Evolutionary conservation across 106 monocot genomes (phyloP).

Genomic region (Platanthera guangdongensis): DNA sequence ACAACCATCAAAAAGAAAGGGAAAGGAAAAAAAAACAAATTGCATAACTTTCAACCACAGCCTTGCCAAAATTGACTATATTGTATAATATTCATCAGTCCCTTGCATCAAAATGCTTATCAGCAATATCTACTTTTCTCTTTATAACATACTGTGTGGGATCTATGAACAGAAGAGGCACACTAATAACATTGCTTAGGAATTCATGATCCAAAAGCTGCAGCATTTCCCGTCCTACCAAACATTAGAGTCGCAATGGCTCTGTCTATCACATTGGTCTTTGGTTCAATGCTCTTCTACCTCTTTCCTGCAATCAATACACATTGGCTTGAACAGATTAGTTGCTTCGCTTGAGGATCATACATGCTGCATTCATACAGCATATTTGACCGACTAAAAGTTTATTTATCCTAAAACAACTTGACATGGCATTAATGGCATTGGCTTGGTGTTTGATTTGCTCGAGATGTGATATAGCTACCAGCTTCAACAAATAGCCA

Average conservation of each 20-base stretch:
- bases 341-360: neutral
- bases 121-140: too few species aligned
- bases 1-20: too few species aligned
- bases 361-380: neutral
- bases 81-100: too few species aligned
- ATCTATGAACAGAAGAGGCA: too few species aligned
- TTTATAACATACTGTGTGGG: too few species aligned
- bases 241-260: conserved; percentile 4
- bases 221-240: neutral
- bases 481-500: neutral
- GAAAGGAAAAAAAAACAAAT: too few species aligned
- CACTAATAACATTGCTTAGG: too few species aligned
- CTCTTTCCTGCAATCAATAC: conserved; percentile 2
- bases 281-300: neutral
- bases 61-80: too few species aligned
- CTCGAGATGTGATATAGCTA: neutral
- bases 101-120: too few species aligned
- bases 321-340: neutral
- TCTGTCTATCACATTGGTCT: conserved; percentile 3
- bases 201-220: neutral
- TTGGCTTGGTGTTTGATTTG: neutral
- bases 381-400: neutral
- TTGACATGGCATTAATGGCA: neutral
- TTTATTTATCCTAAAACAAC: neutral
- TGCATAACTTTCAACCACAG: too few species aligned